Percentiles rank a stretch among this genome's conserved stretches.
These are phyloP conservation scores for Aspergillus hiratsukae DNA, from an alignment of 2,329 filamentous ascomycete genomes.

Conservation along the genomic window DNA sequence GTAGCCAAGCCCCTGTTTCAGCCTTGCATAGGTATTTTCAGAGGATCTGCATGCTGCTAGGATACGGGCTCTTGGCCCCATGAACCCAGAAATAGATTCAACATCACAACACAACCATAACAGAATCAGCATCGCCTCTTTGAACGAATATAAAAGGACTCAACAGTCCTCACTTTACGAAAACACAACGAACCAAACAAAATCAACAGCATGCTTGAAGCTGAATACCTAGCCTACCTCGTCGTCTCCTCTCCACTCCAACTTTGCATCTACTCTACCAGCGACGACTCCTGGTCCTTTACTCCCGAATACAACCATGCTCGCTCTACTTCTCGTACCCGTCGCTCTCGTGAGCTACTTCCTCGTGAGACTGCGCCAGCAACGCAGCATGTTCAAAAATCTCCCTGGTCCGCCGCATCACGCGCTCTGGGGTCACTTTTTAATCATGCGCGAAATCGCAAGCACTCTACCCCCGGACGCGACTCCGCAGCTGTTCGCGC, in stretches of 20 bases:
- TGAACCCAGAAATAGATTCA: constrained; percentile 3
- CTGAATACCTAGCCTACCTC: constrained; percentile 8
- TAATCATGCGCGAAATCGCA: constrained; percentile 15
- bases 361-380: constrained; percentile 11
- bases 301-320: constrained; percentile 6
- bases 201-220: constrained; percentile 12
- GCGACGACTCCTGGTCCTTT: constrained; percentile 5
- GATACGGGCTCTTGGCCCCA: constrained; percentile 3
- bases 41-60: background rate
- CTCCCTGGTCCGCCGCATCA: constrained; percentile 16
- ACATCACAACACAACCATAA: background rate
- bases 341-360: constrained; percentile 8
- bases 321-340: constrained; percentile 7
- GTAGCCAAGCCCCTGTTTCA: background rate
- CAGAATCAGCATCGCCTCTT: constrained; percentile 3
- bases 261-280: constrained; percentile 13
- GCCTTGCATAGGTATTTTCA: constrained; percentile 1
- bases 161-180: background rate
- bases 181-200: background rate
- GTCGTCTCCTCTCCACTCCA: constrained; percentile 13
- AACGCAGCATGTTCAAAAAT: constrained; percentile 14
- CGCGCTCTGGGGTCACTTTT: constrained; percentile 18
- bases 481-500: constrained; percentile 14
- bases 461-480: constrained; percentile 13
- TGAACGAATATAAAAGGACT: constrained; percentile 2